phyloP scores from a whole-genome alignment of 1,284 basidiomycete genomes.

The Testicularia cyperi region DNA sequence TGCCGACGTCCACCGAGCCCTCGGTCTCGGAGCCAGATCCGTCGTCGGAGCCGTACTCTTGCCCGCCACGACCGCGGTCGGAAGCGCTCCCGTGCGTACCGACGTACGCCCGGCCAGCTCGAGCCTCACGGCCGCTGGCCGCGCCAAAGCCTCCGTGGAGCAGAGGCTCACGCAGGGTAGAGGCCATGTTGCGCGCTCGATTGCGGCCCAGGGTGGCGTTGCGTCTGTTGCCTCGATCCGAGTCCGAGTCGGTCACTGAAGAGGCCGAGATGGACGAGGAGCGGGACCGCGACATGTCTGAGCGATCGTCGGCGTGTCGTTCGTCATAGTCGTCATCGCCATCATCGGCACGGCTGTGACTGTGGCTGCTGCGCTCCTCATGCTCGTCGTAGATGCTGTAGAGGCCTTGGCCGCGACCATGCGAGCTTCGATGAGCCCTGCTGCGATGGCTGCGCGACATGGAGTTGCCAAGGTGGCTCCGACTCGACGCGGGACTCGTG shows the following conservation, averaged over 20 bases:
- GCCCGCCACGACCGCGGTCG: too few species aligned
- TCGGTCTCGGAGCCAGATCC: too few species aligned
- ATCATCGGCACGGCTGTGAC: constrained; percentile 7
- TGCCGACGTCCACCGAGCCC: too few species aligned
- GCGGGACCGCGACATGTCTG: constrained; percentile 28
- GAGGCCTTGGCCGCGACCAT: constrained; percentile 1
- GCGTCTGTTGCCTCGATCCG: constrained; percentile 20
- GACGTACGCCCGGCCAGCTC: too few species aligned
- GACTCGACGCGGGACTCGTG: too few species aligned
- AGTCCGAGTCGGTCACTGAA: constrained; percentile 33
- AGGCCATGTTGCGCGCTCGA: constrained; percentile 31
- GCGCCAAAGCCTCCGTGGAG: constrained; percentile 25
- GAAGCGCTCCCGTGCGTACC: too few species aligned
- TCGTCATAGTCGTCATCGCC: constrained; percentile 36
- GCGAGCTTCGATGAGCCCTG: constrained; percentile 3
- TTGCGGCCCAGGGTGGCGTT: constrained; percentile 27
- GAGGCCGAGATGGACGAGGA: constrained; percentile 30
- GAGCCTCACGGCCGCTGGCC: too few species aligned
- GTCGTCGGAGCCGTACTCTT: too few species aligned
- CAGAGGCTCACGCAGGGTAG: constrained; percentile 33
- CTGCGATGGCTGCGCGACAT: constrained; percentile 1
- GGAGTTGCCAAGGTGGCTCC: too few species aligned
- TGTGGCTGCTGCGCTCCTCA: too few species aligned
- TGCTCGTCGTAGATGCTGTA: constrained; percentile 11
- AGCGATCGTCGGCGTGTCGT: constrained; percentile 11